Evolutionary conservation across 2,329 filamentous ascomycete species (phyloP).

Genomic region (Hypoxylon sp.): DNA sequence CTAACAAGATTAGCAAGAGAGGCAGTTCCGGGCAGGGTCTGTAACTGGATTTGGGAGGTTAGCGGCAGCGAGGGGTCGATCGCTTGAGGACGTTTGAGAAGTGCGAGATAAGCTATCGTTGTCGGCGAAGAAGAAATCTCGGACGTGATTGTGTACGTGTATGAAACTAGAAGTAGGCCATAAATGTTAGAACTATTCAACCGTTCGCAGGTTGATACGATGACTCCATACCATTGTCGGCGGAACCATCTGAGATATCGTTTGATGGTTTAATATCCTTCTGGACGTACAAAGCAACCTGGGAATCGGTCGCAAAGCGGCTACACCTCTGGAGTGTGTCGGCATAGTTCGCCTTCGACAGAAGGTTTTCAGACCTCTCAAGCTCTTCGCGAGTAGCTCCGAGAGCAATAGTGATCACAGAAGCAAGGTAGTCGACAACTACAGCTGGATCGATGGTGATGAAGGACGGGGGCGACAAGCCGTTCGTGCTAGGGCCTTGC

Average conservation of each 20-base stretch:
- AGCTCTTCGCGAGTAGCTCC: conserved; percentile 85
- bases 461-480: conserved; percentile 63
- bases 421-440: conserved; percentile 79
- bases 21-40: conserved; percentile 88
- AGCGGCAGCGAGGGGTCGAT: conserved; percentile 88
- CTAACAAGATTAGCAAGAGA: conserved; percentile 76
- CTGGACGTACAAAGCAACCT: conserved; percentile 90
- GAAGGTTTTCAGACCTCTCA: conserved; percentile 83
- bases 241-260: conserved; percentile 65
- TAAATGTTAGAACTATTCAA: conserved; percentile 47
- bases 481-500: conserved; percentile 63
- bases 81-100: conserved; percentile 90
- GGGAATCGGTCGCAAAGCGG: conserved; percentile 89
- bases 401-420: conserved; percentile 80
- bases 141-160: conserved; percentile 83
- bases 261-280: conserved; percentile 78
- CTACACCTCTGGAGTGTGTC: conserved; percentile 91
- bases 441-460: conserved; percentile 75
- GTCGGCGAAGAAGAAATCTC: conserved; percentile 85
- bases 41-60: conserved; percentile 89
- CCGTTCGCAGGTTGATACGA: conserved; percentile 2
- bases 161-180: conserved; percentile 64
- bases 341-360: conserved; percentile 78
- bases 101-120: conserved; percentile 88
- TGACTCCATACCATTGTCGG: conserved; percentile 61